Conservation (phyloP, 2,329 filamentous ascomycete species). For the Ascochyta clinopodiicola region DNA sequence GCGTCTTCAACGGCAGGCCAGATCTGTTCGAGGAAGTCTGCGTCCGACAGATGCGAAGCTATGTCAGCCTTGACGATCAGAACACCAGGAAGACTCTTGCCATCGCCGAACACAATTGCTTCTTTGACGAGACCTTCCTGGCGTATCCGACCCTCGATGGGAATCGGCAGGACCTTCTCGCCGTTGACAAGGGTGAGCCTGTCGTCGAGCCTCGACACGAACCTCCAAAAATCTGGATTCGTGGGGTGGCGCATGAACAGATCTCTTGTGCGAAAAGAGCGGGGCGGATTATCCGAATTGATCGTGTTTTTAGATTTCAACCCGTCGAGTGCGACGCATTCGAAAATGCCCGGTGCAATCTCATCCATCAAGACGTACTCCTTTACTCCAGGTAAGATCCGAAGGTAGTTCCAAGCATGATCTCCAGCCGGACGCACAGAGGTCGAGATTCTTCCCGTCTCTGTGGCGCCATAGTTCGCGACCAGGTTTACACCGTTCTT, state of each 20-base stretch:
- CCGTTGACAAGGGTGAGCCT: conserved; percentile 57
- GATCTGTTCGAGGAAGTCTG: conserved; percentile 57
- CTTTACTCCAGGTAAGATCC: conserved; percentile 49
- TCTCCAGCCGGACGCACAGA: conserved; percentile 62
- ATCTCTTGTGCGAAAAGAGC: conserved; percentile 58
- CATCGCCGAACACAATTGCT: conserved; percentile 64
- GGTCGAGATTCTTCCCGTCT: conserved; percentile 68
- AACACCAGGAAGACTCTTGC: conserved; percentile 60
- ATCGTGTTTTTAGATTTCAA: conserved; percentile 48
- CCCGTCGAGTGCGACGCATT: conserved; percentile 49
- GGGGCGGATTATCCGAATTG: conserved; percentile 53
- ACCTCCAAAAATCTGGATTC: conserved; percentile 55
- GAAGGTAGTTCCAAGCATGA: conserved; percentile 67
- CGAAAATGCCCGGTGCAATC: conserved; percentile 49
- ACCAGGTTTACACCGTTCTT: conserved; percentile 62
- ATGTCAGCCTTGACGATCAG: conserved; percentile 60
- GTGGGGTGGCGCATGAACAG: conserved; percentile 56
- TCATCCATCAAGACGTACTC: conserved; percentile 52
- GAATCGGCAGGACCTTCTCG: conserved; percentile 58
- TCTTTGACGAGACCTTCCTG: conserved; percentile 62
- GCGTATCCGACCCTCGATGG: conserved; percentile 62
- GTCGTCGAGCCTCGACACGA: conserved; percentile 56
- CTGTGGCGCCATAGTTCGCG: conserved; percentile 66
- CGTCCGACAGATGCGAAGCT: conserved; percentile 50
- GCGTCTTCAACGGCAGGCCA: conserved; percentile 60